Conservation (phyloP, 495 filamentous ascomycete species). For the Talaromyces nanjingensis region DNA sequence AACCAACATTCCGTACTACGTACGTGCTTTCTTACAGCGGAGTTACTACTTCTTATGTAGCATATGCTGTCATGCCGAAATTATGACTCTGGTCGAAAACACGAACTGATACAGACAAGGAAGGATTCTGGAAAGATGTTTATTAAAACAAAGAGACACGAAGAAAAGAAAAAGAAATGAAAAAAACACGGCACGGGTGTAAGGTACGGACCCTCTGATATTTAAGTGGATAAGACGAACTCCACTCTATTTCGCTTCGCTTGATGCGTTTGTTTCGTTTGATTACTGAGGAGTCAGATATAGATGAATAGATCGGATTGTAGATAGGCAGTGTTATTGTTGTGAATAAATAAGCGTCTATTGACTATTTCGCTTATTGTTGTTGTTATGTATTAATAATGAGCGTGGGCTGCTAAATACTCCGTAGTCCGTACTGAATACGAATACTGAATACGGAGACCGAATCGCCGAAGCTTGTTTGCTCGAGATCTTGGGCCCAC, state of each 20-base stretch:
- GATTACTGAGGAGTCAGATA: neutral
- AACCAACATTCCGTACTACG: neutral
- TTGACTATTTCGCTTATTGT: neutral
- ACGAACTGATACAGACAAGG: neutral
- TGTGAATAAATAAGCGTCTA: neutral
- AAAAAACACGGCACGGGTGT: neutral
- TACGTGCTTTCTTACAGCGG: too few species aligned
- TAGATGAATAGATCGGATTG: neutral
- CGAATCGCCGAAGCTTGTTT: constrained; percentile 3
- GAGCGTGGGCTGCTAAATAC: neutral
- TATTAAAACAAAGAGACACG: neutral
- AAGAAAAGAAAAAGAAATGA: neutral
- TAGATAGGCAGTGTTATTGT: neutral
- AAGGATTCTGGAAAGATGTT: neutral
- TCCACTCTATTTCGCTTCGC: neutral
- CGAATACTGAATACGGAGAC: neutral
- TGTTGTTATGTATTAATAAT: neutral
- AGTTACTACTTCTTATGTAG: neutral
- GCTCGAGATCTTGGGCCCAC: neutral
- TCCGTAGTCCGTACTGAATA: neutral
- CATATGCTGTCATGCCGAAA: neutral
- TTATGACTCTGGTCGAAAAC: neutral
- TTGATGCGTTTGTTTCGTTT: neutral
- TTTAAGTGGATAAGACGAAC: neutral
- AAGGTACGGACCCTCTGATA: neutral